These are phyloP conservation scores for Chloropicon primus DNA, from an alignment of 139 green algal species.

Conservation along the genomic window DNA sequence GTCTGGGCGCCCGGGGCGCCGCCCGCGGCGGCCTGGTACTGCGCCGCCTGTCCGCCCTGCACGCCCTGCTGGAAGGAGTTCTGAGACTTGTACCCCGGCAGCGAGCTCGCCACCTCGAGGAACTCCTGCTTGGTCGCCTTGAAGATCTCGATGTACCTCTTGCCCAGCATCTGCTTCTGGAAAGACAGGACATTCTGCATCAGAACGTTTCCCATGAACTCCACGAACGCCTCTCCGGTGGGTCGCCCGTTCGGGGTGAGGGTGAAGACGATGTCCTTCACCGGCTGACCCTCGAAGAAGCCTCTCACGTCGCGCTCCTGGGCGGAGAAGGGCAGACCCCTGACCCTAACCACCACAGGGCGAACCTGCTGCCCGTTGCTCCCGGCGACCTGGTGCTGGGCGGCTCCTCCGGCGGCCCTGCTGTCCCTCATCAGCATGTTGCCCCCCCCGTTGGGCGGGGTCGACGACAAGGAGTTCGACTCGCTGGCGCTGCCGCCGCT, in stretches of 20 bases:
- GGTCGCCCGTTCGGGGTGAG: conserved; percentile 49
- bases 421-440: neutral
- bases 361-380: neutral
- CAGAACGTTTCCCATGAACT: conserved; percentile 40
- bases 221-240: conserved; percentile 74
- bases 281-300: conserved; percentile 48
- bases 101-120: conserved; percentile 22
- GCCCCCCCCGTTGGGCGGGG: neutral
- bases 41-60: neutral
- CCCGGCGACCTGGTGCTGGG: too few species aligned
- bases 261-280: conserved; percentile 57
- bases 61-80: neutral
- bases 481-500: neutral
- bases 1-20: neutral
- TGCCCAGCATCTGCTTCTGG: conserved; percentile 52
- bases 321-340: conserved; percentile 67
- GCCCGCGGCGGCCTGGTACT: conserved; percentile 2
- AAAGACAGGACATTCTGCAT: conserved; percentile 39
- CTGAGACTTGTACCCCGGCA: too few species aligned
- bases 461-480: neutral
- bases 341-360: conserved; percentile 48
- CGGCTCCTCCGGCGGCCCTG: neutral
- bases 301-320: conserved; percentile 22
- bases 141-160: conserved; percentile 68
- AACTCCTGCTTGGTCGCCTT: conserved; percentile 46